Base-by-base conservation (phyloP, 202 grass and related monocot species). In the Dendrocalamus latiflorus region DNA sequence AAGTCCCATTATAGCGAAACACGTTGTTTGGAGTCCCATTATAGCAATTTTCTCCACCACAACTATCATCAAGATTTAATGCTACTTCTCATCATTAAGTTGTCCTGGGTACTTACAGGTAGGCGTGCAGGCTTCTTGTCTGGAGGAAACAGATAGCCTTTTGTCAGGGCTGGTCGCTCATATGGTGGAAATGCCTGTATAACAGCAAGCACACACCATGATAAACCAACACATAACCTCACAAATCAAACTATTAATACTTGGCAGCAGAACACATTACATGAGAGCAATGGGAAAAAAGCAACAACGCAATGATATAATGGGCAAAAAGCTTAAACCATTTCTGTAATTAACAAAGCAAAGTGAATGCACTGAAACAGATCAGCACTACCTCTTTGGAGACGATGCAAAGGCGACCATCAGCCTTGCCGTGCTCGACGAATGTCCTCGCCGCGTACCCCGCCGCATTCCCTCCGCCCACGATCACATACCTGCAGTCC, bases 41-140 rank as follows among this genome's bases (percentile, higher is more conserved):
- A n/a, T n/a, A n/a, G n/a, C n/a, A n/a, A n/a, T n/a, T n/a, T n/a
- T n/a, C n/a, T n/a, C n/a, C n/a, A 63, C 28, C 4, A 50, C 50
- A 13, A 48, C 41, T 10, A 70, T 3, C 62, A 69, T 17, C 70
- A 76, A 45, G 59, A 14, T 37, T 59, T 26, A 24, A 55, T 75
- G 71, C 55, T 84, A 6, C n/a, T 20, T 56, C 1, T 14, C 38
- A 48, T 34, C 11, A 9, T 17, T 65, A 97, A 79, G 48, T 66
- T 64, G 79, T 61, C n/a, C 1, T 0, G 4, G 18, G 3, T 86
- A 88, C 92, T 91, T 90, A 97, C 92, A 80, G 92, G 95, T 17
- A 97, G 75, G 26, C 95, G 92, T 20, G 92, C 95, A 4, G 92
- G 95, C 63, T 97, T 97, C 82, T 94, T 97, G 18, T 97, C 92